Evolutionary conservation across 257 asterid genomes (phyloP), one percentile per base, ranked within the genome.

Genomic region (Scutellaria minor): DNA sequence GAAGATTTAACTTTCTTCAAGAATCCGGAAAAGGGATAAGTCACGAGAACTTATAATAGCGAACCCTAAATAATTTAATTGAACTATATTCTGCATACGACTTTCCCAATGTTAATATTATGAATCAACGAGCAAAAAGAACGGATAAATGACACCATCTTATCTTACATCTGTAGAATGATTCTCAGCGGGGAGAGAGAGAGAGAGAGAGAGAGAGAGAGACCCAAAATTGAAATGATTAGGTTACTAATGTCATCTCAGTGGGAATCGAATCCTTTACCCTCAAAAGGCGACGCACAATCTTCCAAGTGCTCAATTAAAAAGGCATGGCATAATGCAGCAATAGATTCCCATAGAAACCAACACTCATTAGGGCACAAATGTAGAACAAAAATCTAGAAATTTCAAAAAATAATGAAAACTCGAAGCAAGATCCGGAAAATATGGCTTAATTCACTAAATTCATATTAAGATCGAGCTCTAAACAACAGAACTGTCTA

Each of bases 231-330:
- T 39, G 65, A 22, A 59, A 60, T 5, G 4, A 14, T 39, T 1
- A 9, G 8, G 40, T 37, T 20, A 22, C 9, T 8, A 2, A 72
- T 1, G 6, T n/a, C 1, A 14, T n/a, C 22, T 6, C 9, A 41
- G 8, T 66, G 64, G 27, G 71, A 35, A 60, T 75, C 79, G 46
- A 51, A 51, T 60, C 68, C 46, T 11, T 40, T 48, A 22, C 74
- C 67, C 9, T 14, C 20, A 51, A 59, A 67, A 67, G 35, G 22
- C 13, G 31, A 9, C 1, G 56, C n/a, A 61, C 41, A 50, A 42
- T 41, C 27, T 6, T 68, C 6, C 22, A 14, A 22, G 41, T 0
- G 9, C 27, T 14, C 22, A 40, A 50, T 11, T 0, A 0, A 15
- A 37, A 58, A 5, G 7, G 8, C 10, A 44, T 4, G 11, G 48